Evolutionary conservation across 2,329 filamentous ascomycete species (phyloP).

Genomic region (Fusarium longipes): DNA sequence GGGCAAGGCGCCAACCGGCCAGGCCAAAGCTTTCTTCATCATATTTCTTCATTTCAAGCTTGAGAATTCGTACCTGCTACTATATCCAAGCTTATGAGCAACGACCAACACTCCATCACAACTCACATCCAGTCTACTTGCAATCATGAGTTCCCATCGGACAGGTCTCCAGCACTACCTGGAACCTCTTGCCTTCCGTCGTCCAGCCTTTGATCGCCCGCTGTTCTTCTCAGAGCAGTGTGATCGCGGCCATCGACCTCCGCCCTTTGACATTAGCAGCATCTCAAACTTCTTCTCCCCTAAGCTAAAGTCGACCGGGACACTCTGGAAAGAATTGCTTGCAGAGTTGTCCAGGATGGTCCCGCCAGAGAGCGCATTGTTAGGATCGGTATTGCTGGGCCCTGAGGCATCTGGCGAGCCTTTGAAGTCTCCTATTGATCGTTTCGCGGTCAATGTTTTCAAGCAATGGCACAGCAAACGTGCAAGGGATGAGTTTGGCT

Average conservation of each 20-base stretch:
- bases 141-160: conserved; percentile 4
- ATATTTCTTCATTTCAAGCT: not conserved
- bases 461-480: not conserved
- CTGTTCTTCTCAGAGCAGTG: conserved; percentile 14
- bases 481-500: not conserved
- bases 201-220: not conserved
- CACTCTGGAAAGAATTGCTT: not conserved
- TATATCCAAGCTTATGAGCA: not conserved
- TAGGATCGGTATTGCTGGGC: not conserved
- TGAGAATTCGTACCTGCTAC: not conserved
- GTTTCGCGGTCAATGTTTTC: not conserved
- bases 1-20: not conserved
- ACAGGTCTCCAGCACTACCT: not conserved
- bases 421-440: not conserved
- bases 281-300: not conserved
- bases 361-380: not conserved
- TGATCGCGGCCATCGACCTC: not conserved
- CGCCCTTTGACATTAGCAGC: not conserved
- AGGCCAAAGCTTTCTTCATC: not conserved
- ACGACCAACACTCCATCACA: not conserved
- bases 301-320: not conserved
- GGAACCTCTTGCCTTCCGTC: conserved; percentile 20
- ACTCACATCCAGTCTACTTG: not conserved
- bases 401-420: not conserved
- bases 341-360: not conserved